A percentile compares a stretch with the other conserved stretches of the same genome.
phyloP scores from a whole-genome alignment of 1,139 yeast genomes.

The Arxiozyma heterogenica region DNA sequence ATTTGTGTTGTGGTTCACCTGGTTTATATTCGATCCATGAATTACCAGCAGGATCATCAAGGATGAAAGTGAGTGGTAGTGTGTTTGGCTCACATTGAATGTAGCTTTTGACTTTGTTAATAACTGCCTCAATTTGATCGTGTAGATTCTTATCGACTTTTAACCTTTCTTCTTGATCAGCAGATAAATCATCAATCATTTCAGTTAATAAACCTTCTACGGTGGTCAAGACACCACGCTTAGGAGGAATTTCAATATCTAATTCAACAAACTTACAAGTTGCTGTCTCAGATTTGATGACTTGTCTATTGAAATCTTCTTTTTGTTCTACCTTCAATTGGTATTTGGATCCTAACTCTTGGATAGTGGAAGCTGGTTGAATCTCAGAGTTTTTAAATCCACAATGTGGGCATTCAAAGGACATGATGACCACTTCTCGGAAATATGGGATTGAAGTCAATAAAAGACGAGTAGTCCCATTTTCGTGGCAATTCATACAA shows the following conservation, averaged over 20 bases:
- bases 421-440: constrained; percentile 86
- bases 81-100: constrained; percentile 57
- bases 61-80: constrained; percentile 67
- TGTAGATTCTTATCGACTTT: constrained; percentile 63
- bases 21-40: constrained; percentile 93
- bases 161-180: constrained; percentile 76
- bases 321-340: constrained; percentile 59
- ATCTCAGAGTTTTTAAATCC: constrained; percentile 84
- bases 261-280: constrained; percentile 74
- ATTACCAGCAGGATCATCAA: constrained; percentile 96
- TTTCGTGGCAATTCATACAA: constrained; percentile 90
- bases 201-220: constrained; percentile 82
- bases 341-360: constrained; percentile 78
- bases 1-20: constrained; percentile 80
- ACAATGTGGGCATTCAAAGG: constrained; percentile 94
- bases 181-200: constrained; percentile 70
- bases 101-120: constrained; percentile 48
- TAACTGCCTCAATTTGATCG: constrained; percentile 64
- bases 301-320: constrained; percentile 78
- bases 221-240: constrained; percentile 85
- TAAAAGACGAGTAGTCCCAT: constrained; percentile 74
- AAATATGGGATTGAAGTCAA: constrained; percentile 87
- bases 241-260: constrained; percentile 92
- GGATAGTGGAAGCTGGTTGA: constrained; percentile 86
- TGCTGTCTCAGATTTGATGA: constrained; percentile 84